phyloP scores from a whole-genome alignment of 2,329 filamentous ascomycete genomes.

The Penicillium janthinellum region DNA sequence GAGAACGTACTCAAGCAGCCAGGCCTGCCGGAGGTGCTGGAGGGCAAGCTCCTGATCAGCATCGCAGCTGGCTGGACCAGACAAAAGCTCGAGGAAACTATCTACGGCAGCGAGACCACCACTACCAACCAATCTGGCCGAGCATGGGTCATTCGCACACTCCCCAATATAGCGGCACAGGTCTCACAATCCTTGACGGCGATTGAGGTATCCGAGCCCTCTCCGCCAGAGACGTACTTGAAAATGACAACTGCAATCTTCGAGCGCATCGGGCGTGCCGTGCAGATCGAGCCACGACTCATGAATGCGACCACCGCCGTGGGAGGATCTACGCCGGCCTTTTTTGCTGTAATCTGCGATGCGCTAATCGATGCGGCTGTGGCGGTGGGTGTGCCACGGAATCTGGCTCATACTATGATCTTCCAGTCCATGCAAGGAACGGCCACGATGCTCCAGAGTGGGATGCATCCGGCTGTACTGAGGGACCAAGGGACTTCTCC shows the following conservation, averaged over 20 bases:
- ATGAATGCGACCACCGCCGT: conserved; percentile 63
- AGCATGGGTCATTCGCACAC: conserved; percentile 42
- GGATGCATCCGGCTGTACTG: conserved; percentile 62
- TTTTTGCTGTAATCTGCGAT: conserved; percentile 62
- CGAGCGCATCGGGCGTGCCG: conserved; percentile 50
- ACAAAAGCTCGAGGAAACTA: conserved; percentile 40
- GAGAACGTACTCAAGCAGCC: conserved; percentile 40
- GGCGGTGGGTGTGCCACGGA: conserved; percentile 62
- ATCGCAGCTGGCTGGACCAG: conserved; percentile 55
- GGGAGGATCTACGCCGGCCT: conserved; percentile 63
- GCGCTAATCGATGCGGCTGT: conserved; percentile 63
- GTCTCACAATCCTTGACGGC: conserved; percentile 51
- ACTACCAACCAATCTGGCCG: conserved; percentile 16
- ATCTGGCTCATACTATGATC: conserved; percentile 63
- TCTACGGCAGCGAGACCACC: conserved; percentile 34
- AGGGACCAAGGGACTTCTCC: conserved; percentile 64
- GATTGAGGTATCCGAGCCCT: conserved; percentile 51
- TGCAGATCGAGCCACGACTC: conserved; percentile 53
- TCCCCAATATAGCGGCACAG: conserved; percentile 51
- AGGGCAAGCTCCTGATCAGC: conserved; percentile 54
- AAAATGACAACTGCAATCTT: conserved; percentile 51
- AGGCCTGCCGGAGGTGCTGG: conserved; percentile 43
- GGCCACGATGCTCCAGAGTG: conserved; percentile 58
- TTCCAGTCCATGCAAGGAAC: conserved; percentile 65
- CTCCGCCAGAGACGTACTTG: conserved; percentile 45